phyloP scores from a whole-genome alignment of 2,329 filamentous ascomycete genomes.

The Nakataea oryzae region DNA sequence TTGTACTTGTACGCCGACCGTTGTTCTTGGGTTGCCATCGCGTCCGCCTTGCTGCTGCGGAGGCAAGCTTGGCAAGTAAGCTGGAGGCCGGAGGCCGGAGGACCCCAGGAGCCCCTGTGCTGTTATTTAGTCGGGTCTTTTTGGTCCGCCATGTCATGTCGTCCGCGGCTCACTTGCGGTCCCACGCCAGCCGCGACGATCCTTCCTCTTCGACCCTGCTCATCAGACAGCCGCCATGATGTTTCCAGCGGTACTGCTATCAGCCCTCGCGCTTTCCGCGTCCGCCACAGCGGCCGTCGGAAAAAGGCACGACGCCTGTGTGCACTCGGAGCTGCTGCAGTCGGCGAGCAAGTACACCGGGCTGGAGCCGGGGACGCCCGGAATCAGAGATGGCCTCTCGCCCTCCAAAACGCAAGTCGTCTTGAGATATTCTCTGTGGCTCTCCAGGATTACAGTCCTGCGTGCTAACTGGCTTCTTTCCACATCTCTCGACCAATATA shows the following conservation, averaged over 20 bases:
- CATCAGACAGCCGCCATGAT: not conserved
- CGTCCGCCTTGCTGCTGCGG: not conserved
- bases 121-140: not conserved
- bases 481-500: not conserved
- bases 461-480: too few species aligned
- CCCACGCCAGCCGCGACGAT: not conserved
- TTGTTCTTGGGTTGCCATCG: not conserved
- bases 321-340: constrained; percentile 20
- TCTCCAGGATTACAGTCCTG: too few species aligned
- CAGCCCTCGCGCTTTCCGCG: not conserved
- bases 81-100: too few species aligned
- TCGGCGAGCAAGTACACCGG: constrained; percentile 26
- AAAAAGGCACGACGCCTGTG: not conserved
- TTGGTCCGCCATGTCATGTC: too few species aligned
- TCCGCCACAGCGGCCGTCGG: not conserved
- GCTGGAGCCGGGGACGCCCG: constrained; percentile 19
- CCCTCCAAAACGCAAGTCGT: constrained; percentile 31
- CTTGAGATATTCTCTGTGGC: not conserved
- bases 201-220: not conserved
- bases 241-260: not conserved
- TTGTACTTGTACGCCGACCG: too few species aligned
- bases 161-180: not conserved
- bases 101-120: too few species aligned
- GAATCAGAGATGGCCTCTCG: constrained; percentile 17
- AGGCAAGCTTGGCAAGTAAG: not conserved